Conservation (phyloP, 805 yeast genomes). For the Sungouiozyma intestinalis region DNA sequence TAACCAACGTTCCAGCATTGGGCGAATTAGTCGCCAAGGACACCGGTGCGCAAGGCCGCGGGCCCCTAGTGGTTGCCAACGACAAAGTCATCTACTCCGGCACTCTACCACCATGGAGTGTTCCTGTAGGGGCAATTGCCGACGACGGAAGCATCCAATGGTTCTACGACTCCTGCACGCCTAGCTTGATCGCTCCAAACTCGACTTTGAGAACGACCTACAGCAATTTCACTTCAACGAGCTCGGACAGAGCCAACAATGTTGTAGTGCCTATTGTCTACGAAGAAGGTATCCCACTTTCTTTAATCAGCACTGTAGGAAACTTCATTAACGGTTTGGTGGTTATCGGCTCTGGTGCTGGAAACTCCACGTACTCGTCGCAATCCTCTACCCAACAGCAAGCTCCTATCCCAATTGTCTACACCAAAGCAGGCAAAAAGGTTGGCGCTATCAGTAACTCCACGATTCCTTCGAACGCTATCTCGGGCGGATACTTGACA, state of each 20-base stretch:
- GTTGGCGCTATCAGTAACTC: conserved; percentile 11
- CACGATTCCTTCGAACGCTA: conserved; percentile 16
- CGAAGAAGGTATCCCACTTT: conserved; percentile 16
- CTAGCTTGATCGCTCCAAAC: conserved; percentile 11
- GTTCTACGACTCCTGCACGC: conserved; percentile 17
- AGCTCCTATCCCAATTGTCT: conserved; percentile 3
- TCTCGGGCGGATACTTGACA: conserved; percentile 25
- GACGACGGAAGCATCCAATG: conserved; percentile 10
- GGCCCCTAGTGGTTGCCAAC: conserved; percentile 17
- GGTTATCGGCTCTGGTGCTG: conserved; percentile 13
- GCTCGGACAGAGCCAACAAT: conserved; percentile 5
- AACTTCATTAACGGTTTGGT: conserved; percentile 18
- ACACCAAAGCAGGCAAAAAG: conserved; percentile 3
- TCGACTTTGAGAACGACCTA: conserved; percentile 16
- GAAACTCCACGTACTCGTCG: conserved; percentile 8
- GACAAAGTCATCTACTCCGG: conserved; percentile 22
- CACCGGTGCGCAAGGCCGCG: conserved; percentile 13
- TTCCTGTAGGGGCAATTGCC: conserved; percentile 21
- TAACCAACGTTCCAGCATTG: conserved; percentile 10
- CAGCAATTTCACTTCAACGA: conserved; percentile 16
- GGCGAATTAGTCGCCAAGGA: conserved; percentile 16
- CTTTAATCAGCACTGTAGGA: conserved; percentile 10
- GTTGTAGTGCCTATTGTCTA: conserved; percentile 19
- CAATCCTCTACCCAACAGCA: neutral
- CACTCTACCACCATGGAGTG: conserved; percentile 18